These are phyloP conservation scores for Trichoderma semiorbis DNA, from an alignment of 2,329 filamentous ascomycete species.

Conservation along the genomic window DNA sequence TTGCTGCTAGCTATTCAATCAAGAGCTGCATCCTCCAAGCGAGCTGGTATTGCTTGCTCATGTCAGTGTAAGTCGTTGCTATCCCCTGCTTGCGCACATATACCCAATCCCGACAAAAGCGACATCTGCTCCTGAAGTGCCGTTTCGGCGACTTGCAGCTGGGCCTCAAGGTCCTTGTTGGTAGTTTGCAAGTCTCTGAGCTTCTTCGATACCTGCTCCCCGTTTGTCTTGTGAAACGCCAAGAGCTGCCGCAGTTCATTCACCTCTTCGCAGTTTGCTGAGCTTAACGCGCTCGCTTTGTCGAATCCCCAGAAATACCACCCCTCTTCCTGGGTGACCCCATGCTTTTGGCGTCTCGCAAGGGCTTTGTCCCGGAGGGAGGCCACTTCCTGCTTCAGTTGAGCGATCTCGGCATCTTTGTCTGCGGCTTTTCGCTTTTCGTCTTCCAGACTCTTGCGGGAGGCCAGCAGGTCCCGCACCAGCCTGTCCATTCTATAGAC, in stretches of 20 bases:
- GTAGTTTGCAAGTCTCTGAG: constrained; percentile 1
- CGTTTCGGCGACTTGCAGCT: neutral
- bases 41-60: neutral
- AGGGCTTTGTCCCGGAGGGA: neutral
- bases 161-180: constrained; percentile 2
- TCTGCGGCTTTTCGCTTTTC: neutral
- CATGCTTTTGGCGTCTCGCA: neutral
- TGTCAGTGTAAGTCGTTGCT: neutral
- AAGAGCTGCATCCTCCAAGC: neutral
- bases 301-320: neutral
- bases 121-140: neutral
- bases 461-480: neutral
- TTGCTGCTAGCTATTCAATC: neutral
- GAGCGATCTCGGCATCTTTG: neutral
- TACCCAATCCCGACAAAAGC: neutral
- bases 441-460: neutral
- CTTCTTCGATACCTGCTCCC: constrained; percentile 1
- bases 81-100: neutral
- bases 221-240: constrained; percentile 12
- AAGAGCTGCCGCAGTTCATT: neutral
- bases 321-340: neutral
- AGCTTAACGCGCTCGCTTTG: neutral
- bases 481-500: neutral
- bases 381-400: neutral
- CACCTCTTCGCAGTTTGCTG: neutral